phyloP scores from a whole-genome alignment of 805 yeast species.

The Kazachstania viticola region DNA sequence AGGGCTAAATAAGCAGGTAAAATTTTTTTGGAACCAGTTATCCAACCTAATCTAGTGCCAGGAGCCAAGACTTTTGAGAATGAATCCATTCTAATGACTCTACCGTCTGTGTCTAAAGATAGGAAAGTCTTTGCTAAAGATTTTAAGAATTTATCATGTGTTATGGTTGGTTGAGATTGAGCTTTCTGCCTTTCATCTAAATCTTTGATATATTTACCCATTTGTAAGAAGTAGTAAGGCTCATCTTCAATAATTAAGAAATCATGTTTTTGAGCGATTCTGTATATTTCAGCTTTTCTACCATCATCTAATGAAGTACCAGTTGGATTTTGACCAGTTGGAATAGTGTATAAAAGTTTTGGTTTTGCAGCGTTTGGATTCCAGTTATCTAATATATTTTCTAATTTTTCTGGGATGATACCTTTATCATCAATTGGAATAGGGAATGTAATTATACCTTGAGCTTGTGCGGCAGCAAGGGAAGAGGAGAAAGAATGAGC shows the following conservation, averaged over 20 bases:
- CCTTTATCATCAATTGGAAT: conserved; percentile 73
- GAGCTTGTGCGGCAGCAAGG: conserved; percentile 66
- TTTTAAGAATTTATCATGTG: conserved; percentile 55
- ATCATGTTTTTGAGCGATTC: conserved; percentile 75
- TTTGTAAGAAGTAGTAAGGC: conserved; percentile 93
- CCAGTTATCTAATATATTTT: conserved; percentile 56
- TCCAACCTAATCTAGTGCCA: conserved; percentile 83
- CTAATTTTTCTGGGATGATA: conserved; percentile 61
- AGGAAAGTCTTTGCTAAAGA: conserved; percentile 67
- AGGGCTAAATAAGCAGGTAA: conserved; percentile 57
- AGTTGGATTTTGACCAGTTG: conserved; percentile 97
- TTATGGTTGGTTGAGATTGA: conserved; percentile 10
- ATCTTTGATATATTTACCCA: conserved; percentile 60
- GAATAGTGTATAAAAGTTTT: conserved; percentile 76
- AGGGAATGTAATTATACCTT: conserved; percentile 58
- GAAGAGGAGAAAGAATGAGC: conserved; percentile 78
- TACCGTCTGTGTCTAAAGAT: conserved; percentile 71
- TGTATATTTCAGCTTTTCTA: conserved; percentile 68
- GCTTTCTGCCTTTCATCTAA: conserved; percentile 22
- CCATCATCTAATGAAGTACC: conserved; percentile 73
- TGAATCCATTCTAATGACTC: conserved; percentile 82
- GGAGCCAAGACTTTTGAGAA: conserved; percentile 90
- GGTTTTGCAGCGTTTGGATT: conserved; percentile 54
- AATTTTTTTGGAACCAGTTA: conserved; percentile 56
- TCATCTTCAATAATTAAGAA: conserved; percentile 86